A percentile compares a stretch with the other conserved stretches of the same genome.
These are phyloP conservation scores for Schwanniomyces vanrijiae DNA, from an alignment of 805 yeast species.

Conservation along the genomic window DNA sequence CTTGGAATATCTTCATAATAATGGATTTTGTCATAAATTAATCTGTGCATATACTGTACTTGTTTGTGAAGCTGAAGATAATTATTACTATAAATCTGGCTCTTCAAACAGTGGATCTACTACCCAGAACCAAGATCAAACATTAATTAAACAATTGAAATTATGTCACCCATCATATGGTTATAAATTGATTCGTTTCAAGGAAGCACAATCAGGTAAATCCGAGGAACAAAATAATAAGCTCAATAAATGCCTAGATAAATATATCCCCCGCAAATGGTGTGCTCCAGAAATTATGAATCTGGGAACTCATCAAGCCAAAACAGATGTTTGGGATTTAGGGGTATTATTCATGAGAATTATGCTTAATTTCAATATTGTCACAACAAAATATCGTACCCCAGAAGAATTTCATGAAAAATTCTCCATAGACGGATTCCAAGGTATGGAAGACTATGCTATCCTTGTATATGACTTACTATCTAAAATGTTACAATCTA, in stretches of 20 bases:
- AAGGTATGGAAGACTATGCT: conserved; percentile 66
- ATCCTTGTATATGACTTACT: conserved; percentile 67
- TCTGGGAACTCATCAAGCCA: conserved; percentile 55
- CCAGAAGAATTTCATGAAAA: conserved; percentile 37
- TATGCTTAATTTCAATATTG: conserved; percentile 51
- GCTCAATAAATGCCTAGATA: neutral
- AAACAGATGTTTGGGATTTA: conserved; percentile 91
- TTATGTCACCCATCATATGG: conserved; percentile 59
- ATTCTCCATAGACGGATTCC: conserved; percentile 32
- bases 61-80: conserved; percentile 18
- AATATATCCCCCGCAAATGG: conserved; percentile 50
- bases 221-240: neutral
- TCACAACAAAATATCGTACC: conserved; percentile 58
- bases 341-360: conserved; percentile 66
- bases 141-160: conserved; percentile 59
- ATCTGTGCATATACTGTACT: conserved; percentile 57
- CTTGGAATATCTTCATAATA: conserved; percentile 77
- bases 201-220: conserved; percentile 19
- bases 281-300: conserved; percentile 70
- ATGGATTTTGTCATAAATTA: conserved; percentile 76
- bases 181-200: conserved; percentile 26
- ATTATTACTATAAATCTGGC: conserved; percentile 17
- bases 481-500: conserved; percentile 59
- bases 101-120: conserved; percentile 27
- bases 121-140: neutral